Evolutionary conservation across 148 eudicot species (phyloP), one percentile per base, ranked within the genome.

Genomic region (Pouteria glomerata): DNA sequence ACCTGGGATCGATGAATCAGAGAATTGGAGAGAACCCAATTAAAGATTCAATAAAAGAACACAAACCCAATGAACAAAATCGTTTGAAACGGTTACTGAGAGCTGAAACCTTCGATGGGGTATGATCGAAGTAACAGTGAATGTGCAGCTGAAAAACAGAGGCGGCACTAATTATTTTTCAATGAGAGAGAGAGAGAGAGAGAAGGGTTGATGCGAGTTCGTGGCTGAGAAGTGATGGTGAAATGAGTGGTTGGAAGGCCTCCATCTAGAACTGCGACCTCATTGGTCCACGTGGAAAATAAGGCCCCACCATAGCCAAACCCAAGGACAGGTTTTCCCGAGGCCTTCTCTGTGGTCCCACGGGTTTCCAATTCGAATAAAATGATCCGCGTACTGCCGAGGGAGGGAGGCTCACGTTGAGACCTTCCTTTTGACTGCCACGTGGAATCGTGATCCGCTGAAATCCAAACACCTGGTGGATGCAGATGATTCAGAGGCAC

Each of bases 211-310:
- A 13, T 4, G 57, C 29, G n/a, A n/a, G 29, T 73, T 81, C 78
- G 81, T 81, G 84, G 84, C 70, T 56, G 55, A 72, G 67, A 55
- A 70, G 5, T 10, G 61, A 73, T 5, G 39, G 48, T 19, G 4
- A 41, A 71, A 72, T 26, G 55, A 66, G 69, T 77, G 86, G 86
- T 15, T 81, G 69, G 39, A 55, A 77, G 37, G 37, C 8, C 41
- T 29, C 70, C 82, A 83, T 80, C 81, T 56, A 77, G 75, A 71
- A 47, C 56, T 19, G 66, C 1, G 1, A 2, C 11, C 0, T 4
- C 12, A 73, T 72, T 75, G 80, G 80, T 19, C 70, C 84, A 78
- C 63, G 64, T 83, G 45, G 59, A 56, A 0, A 0, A 3, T 0
- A 1, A 1, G 74, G 57, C 6, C 70, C 58, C 57, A 23, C 63